Evolutionary conservation across 371 early-diverging fungal genomes (phyloP).

Genomic region (Mucor mucedo): DNA sequence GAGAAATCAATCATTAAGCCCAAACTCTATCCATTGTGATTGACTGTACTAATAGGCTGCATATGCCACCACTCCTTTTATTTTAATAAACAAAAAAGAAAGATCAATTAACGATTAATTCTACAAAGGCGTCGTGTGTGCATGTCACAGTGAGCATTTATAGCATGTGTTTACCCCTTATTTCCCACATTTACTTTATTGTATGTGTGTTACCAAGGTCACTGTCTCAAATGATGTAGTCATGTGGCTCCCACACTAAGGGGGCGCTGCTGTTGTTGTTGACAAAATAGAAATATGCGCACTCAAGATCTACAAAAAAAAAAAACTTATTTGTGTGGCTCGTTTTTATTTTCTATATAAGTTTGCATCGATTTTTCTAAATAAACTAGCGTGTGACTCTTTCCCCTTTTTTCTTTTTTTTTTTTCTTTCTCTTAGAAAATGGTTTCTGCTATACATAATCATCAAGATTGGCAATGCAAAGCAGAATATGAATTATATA

Average conservation of each 20-base stretch:
- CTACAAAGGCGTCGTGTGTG: no score
- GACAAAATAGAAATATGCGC: background rate
- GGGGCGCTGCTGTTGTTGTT: background rate
- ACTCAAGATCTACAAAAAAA: background rate
- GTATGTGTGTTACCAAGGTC: slow-evolving; percentile 2
- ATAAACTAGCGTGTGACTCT: slow-evolving; percentile 12
- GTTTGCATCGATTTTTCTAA: no score
- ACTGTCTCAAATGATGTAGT: background rate
- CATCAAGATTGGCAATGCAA: slow-evolving; percentile 25
- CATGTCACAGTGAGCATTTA: no score
- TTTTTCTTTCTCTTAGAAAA: background rate
- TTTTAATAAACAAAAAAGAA: background rate
- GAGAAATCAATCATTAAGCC: slow-evolving; percentile 8
- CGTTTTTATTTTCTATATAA: background rate
- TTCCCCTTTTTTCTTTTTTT: slow-evolving; percentile 8
- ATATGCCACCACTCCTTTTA: background rate
- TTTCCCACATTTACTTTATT: no score
- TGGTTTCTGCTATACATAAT: slow-evolving; percentile 25
- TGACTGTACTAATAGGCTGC: slow-evolving; percentile 1
- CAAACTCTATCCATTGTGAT: background rate
- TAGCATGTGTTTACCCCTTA: no score
- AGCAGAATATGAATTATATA: slow-evolving; percentile 18
- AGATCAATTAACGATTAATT: no score
- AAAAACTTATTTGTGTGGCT: background rate
- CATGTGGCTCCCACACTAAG: background rate